phyloP scores from a whole-genome alignment of 108 stramenopile species.

The Pseudonitzschia pungens region DNA sequence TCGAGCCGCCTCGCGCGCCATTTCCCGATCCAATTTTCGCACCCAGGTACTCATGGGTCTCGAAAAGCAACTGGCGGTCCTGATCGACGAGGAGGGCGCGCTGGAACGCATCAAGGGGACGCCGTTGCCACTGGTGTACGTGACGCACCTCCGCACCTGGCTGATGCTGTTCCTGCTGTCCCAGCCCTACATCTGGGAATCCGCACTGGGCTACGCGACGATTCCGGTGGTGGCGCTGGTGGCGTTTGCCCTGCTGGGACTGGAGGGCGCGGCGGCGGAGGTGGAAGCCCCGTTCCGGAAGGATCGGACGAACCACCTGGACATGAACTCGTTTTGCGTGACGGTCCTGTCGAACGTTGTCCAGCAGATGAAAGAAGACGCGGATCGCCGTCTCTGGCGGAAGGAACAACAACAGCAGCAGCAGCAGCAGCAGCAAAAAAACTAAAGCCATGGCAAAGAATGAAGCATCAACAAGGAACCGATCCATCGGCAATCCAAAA shows the following conservation, averaged over 20 bases:
- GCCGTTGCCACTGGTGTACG: constrained; percentile 75
- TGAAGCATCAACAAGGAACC: no score
- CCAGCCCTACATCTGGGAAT: constrained; percentile 36
- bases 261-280: constrained; percentile 46
- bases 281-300: constrained; percentile 38
- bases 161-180: constrained; percentile 59
- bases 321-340: constrained; percentile 33
- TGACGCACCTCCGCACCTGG: constrained; percentile 68
- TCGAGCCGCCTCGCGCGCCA: constrained; percentile 8
- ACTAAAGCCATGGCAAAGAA: no score
- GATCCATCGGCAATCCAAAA: no score
- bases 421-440: no score
- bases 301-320: constrained; percentile 30
- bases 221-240: constrained; percentile 25
- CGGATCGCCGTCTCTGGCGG: neutral
- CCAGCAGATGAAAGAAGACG: constrained; percentile 17
- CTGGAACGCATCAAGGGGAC: constrained; percentile 76
- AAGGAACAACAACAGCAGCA: neutral
- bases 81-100: constrained; percentile 51
- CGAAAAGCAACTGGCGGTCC: constrained; percentile 31
- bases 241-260: constrained; percentile 42
- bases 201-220: constrained; percentile 27
- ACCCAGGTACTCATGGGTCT: constrained; percentile 15
- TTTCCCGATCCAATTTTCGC: constrained; percentile 19
- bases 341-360: constrained; percentile 9